A percentile compares a stretch with the other conserved stretches of the same genome.
These are phyloP conservation scores for Clarireedia paspali DNA, from an alignment of 2,329 filamentous ascomycete genomes.

Conservation along the genomic window DNA sequence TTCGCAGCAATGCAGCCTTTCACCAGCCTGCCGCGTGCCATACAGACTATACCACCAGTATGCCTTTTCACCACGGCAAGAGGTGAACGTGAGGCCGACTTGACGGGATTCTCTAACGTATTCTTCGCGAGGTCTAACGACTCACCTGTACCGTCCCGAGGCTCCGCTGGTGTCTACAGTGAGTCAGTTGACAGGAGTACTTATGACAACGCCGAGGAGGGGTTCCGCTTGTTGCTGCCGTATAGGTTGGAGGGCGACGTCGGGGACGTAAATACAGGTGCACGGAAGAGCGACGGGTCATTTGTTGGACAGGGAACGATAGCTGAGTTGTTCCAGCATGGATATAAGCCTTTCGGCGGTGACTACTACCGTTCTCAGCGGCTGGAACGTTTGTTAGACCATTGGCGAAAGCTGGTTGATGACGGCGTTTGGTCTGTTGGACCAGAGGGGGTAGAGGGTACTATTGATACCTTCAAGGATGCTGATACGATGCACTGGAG, in stretches of 20 bases:
- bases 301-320: neutral
- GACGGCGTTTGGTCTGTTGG: conserved; percentile 10
- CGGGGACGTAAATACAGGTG: neutral
- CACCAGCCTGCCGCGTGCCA: neutral
- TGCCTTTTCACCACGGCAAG: neutral
- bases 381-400: conserved; percentile 7
- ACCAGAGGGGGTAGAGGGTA: conserved; percentile 8
- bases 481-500: conserved; percentile 13
- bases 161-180: neutral
- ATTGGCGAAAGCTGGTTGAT: conserved; percentile 9
- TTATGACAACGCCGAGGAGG: conserved; percentile 5
- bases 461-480: conserved; percentile 9
- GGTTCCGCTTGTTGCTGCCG: neutral
- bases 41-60: neutral
- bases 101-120: neutral
- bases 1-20: conserved; percentile 1
- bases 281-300: conserved; percentile 2
- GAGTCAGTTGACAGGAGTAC: conserved; percentile 4
- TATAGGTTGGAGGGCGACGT: neutral
- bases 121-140: neutral
- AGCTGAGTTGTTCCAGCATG: conserved; percentile 4
- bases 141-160: neutral
- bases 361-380: conserved; percentile 2
- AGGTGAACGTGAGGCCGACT: neutral
- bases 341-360: conserved; percentile 2